phyloP scores from a whole-genome alignment of 345 rosid species.

The Firmiana major region DNA sequence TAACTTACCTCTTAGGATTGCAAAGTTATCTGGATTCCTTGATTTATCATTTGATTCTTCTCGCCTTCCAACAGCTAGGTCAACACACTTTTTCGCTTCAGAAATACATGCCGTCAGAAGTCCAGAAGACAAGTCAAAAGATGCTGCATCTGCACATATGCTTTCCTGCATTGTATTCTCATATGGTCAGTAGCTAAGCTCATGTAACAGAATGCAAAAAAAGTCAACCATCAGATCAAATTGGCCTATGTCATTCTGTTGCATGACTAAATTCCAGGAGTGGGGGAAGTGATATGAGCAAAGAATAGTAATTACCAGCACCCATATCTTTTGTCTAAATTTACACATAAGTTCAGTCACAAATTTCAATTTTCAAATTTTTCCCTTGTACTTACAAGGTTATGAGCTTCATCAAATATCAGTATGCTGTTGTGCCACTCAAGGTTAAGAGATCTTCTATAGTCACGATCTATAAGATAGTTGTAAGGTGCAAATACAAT shows the following conservation, averaged over 20 bases:
- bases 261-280: not conserved
- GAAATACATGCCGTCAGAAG: conserved; percentile 81
- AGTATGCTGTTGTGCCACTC: conserved; percentile 65
- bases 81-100: conserved; percentile 80
- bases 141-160: conserved; percentile 92
- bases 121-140: conserved; percentile 81
- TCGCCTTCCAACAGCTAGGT: conserved; percentile 61
- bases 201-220: not conserved
- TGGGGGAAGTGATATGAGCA: too few relatives aligned
- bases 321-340: too few relatives aligned
- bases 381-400: conserved; percentile 75
- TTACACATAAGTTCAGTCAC: not conserved
- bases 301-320: too few relatives aligned
- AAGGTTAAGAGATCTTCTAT: conserved; percentile 57
- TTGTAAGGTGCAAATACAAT: conserved; percentile 90
- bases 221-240: not conserved
- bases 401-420: conserved; percentile 98
- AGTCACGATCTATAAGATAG: conserved; percentile 75
- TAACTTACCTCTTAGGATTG: conserved; percentile 77
- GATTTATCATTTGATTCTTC: conserved; percentile 62
- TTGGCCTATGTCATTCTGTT: not conserved
- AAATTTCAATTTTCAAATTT: conserved; percentile 12
- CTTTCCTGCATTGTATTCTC: conserved; percentile 60
- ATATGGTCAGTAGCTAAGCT: conserved; percentile 16
- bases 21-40: conserved; percentile 76